Conservation (phyloP, 768 basidiomycete species). For the Suillus subaureus region DNA sequence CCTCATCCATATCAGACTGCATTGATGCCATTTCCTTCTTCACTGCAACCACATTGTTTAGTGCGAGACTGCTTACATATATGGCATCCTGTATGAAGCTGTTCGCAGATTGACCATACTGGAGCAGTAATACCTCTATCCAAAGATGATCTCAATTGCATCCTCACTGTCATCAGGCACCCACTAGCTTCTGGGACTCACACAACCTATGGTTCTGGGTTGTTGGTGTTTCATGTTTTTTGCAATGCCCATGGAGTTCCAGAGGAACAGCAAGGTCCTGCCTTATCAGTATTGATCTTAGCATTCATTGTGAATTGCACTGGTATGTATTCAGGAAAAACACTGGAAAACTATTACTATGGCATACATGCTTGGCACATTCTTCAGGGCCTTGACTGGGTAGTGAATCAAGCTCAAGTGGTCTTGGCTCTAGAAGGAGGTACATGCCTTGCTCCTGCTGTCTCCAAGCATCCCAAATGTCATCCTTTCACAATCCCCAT, state of each 20-base stretch:
- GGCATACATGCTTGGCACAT: neutral
- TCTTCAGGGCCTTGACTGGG: no score
- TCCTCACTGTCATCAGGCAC: neutral
- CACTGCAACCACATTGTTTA: neutral
- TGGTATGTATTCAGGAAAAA: neutral
- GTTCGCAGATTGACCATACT: neutral
- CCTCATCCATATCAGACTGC: no score
- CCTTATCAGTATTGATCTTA: neutral
- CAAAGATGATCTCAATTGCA: accelerated
- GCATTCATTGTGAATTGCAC: neutral
- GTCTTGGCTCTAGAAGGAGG: no score
- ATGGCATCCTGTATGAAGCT: neutral
- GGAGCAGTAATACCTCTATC: neutral
- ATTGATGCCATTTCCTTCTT: no score
- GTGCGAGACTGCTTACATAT: neutral
- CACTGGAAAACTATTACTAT: neutral
- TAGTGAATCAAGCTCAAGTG: no score
- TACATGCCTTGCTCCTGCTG: accelerated
- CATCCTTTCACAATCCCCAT: accelerated
- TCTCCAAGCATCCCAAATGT: neutral
- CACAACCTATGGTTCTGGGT: neutral
- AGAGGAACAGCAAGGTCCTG: neutral
- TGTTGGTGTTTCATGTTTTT: neutral
- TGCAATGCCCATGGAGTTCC: neutral
- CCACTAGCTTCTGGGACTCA: accelerated